Base-by-base conservation (phyloP, 208 protist species). In the Trypanosoma theileri region DNA sequence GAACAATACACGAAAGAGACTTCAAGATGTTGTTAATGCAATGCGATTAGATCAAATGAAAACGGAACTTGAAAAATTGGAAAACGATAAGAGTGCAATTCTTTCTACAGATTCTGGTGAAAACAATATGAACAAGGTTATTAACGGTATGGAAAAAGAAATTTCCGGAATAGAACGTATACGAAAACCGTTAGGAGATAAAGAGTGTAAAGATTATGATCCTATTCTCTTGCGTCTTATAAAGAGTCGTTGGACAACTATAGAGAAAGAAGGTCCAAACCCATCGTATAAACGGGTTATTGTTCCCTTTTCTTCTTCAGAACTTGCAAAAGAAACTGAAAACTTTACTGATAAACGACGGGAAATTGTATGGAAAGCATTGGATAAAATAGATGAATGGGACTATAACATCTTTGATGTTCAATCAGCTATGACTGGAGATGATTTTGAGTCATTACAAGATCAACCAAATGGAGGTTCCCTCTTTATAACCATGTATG, bases 401-500 rank as follows among this genome's bases (percentile, higher is more conserved):
- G 81, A 84, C 59, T 96, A 91, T 72, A 86, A 88, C 70, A 86
- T 97, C 17, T 96, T 95, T 71, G 79, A 86, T 26, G 59, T 96
- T 14, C 89, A 96, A 60, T 62, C 19, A 19, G 77, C 80, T 59
- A 93, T 96, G 84, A 80, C 61, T 52, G 88, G 92, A 3, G 84
- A 93, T 68, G 83, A 89, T 74, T 84, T 85, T 75, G 76, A 66
- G 12, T 89, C 86, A 4, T 67, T 95, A 24, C 46, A 71, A 0
- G 59, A 78, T 46, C 88, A 93, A 64, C 66, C 76, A 3, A 68
- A 88, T 45, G 86, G 88, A 46, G 91, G 89, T 19, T 84, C 88
- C 17, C 84, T 98, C 22, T 93, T 96, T 58, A 68, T 94, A 52
- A 97, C 91, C 16, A 73, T 90, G 69, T 97, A 96, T 69, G 84